These are phyloP conservation scores for Friedmanniomyces simplex DNA, from an alignment of 495 filamentous ascomycete species.

Conservation along the genomic window DNA sequence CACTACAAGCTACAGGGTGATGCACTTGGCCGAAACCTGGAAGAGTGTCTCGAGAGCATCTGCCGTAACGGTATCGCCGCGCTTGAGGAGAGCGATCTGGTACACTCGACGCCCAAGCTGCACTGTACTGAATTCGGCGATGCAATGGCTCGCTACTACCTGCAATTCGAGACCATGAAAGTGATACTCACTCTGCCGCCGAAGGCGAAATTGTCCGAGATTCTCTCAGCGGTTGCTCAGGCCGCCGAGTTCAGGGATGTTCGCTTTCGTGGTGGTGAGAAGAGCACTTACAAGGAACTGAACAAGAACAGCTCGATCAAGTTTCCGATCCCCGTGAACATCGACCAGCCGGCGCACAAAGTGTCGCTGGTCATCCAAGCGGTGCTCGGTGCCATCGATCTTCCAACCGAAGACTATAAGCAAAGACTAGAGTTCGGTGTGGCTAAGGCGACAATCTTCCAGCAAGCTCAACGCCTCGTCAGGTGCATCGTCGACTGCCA, in stretches of 20 bases:
- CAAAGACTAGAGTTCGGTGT: slow-evolving; percentile 51
- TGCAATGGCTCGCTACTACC: slow-evolving; percentile 88
- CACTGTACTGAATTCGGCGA: slow-evolving; percentile 68
- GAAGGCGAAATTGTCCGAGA: slow-evolving; percentile 53
- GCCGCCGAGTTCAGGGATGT: slow-evolving; percentile 71
- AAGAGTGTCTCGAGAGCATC: slow-evolving; percentile 66
- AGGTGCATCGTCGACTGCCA: slow-evolving; percentile 84
- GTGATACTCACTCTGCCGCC: slow-evolving; percentile 52
- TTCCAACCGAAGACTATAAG: slow-evolving; percentile 51
- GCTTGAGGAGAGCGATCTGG: slow-evolving; percentile 51
- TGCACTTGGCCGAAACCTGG: slow-evolving; percentile 42
- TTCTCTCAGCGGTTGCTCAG: slow-evolving; percentile 57
- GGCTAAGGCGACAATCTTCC: slow-evolving; percentile 65
- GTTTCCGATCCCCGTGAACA: slow-evolving; percentile 69
- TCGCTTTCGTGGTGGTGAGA: slow-evolving; percentile 64
- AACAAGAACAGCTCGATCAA: slow-evolving; percentile 64
- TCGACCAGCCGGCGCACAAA: slow-evolving; percentile 67
- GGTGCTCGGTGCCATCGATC: slow-evolving; percentile 65
- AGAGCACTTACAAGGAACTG: slow-evolving; percentile 65
- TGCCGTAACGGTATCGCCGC: slow-evolving; percentile 69
- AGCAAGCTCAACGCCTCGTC: slow-evolving; percentile 61
- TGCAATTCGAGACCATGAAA: slow-evolving; percentile 87
- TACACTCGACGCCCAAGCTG: slow-evolving; percentile 39
- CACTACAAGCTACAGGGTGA: slow-evolving; percentile 66
- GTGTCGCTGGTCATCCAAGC: slow-evolving; percentile 77